A percentile compares a stretch with the other conserved stretches of the same genome.
phyloP scores from a whole-genome alignment of 73 alveolate species.

The Uronychia binucleata region DNA sequence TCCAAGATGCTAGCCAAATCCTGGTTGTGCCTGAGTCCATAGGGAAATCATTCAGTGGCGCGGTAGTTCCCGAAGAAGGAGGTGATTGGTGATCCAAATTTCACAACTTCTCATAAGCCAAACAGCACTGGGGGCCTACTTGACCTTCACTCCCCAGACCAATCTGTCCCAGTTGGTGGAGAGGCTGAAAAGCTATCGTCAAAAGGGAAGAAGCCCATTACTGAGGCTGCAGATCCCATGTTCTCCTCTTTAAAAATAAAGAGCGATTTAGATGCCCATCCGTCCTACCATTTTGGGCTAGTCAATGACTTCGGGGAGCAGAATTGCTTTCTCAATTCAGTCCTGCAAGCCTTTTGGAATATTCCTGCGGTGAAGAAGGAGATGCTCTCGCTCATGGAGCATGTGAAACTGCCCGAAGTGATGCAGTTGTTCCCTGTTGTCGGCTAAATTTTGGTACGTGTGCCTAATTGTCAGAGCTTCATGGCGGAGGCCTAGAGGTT shows the following conservation, averaged over 20 bases:
- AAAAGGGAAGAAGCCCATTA: too few species aligned
- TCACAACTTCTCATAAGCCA: too few species aligned
- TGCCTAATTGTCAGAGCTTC: not conserved
- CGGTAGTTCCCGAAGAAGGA: too few species aligned
- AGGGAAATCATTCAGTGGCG: too few species aligned
- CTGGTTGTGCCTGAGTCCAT: too few species aligned
- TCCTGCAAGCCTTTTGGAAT: not conserved
- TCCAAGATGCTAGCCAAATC: too few species aligned
- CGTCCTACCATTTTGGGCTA: not conserved
- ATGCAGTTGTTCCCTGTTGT: not conserved
- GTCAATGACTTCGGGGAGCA: not conserved
- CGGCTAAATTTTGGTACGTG: not conserved
- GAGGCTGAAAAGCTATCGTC: too few species aligned
- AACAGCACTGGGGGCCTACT: too few species aligned
- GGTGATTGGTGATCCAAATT: too few species aligned
- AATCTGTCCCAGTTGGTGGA: too few species aligned
- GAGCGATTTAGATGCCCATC: not conserved
- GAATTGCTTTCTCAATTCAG: not conserved
- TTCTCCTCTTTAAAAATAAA: not conserved
- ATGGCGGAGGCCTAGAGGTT: not conserved
- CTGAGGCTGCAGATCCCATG: too few species aligned
- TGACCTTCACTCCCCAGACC: too few species aligned
- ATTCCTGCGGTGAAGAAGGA: not conserved
- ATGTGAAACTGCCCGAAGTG: not conserved
- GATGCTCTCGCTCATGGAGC: not conserved